phyloP scores from a whole-genome alignment of 2,329 filamentous ascomycete genomes.

The Aspergillus texensis region DNA sequence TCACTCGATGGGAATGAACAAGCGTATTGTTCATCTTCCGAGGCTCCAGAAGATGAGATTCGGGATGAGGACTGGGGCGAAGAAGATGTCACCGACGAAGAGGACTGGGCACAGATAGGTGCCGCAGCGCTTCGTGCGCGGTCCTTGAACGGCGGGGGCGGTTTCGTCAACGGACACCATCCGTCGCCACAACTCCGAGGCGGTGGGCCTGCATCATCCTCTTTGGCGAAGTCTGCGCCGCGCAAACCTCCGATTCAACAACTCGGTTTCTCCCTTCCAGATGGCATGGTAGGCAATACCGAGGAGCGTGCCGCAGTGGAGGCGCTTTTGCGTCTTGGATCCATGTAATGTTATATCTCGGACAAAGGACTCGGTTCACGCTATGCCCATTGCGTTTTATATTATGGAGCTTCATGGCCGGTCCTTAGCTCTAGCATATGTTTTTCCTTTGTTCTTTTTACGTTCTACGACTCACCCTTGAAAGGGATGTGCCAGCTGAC shows the following conservation, averaged over 20 bases:
- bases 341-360: slow-evolving; percentile 43
- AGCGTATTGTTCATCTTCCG: slow-evolving; percentile 72
- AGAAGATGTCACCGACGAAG: slow-evolving; percentile 88
- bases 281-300: slow-evolving; percentile 37
- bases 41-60: slow-evolving; percentile 66
- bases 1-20: slow-evolving; percentile 72
- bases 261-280: slow-evolving; percentile 34
- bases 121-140: slow-evolving; percentile 78
- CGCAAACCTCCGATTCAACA: slow-evolving; percentile 38
- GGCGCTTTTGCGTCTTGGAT: slow-evolving; percentile 51
- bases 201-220: slow-evolving; percentile 41
- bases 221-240: slow-evolving; percentile 45
- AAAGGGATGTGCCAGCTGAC: slow-evolving; percentile 15
- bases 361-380: background rate
- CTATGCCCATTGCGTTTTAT: slow-evolving; percentile 11
- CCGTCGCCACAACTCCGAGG: slow-evolving; percentile 27
- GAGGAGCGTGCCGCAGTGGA: slow-evolving; percentile 54
- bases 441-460: slow-evolving; percentile 4
- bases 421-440: slow-evolving; percentile 3
- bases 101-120: slow-evolving; percentile 91
- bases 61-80: slow-evolving; percentile 79
- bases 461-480: slow-evolving; percentile 17
- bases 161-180: slow-evolving; percentile 41
- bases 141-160: slow-evolving; percentile 53
- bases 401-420: slow-evolving; percentile 17